Percentiles rank a stretch among this genome's conserved stretches.
phyloP scores from a whole-genome alignment of 1,139 yeast species.

The Blastobotrys buckinghamii region DNA sequence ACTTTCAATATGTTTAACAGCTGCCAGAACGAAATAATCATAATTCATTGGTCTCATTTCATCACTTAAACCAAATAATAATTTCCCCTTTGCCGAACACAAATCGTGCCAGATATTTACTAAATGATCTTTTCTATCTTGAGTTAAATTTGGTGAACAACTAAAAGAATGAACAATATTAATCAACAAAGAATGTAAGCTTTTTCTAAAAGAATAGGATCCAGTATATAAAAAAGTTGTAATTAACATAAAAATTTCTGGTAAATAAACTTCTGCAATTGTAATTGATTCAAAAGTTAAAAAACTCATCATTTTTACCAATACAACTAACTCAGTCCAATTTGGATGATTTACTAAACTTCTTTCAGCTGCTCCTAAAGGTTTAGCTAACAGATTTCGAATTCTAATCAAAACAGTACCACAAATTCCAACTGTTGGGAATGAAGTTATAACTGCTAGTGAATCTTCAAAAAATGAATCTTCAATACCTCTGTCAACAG shows the following conservation, averaged over 20 bases:
- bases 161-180: slow-evolving; percentile 70
- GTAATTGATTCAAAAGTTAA: slow-evolving; percentile 67
- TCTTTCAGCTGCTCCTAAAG: slow-evolving; percentile 37
- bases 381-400: slow-evolving; percentile 43
- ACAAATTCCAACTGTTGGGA: slow-evolving; percentile 70
- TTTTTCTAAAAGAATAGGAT: slow-evolving; percentile 59
- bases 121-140: slow-evolving; percentile 41
- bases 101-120: slow-evolving; percentile 52
- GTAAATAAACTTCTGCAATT: slow-evolving; percentile 60
- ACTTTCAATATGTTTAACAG: slow-evolving; percentile 53
- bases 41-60: slow-evolving; percentile 44
- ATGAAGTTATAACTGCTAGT: slow-evolving; percentile 53
- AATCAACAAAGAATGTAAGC: slow-evolving; percentile 58
- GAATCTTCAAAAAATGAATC: slow-evolving; percentile 43
- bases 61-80: slow-evolving; percentile 75
- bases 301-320: slow-evolving; percentile 61
- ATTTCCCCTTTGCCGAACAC: slow-evolving; percentile 65
- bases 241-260: slow-evolving; percentile 67
- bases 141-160: slow-evolving; percentile 49
- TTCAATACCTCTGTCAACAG: slow-evolving; percentile 70
- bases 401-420: slow-evolving; percentile 57
- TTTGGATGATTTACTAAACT: slow-evolving; percentile 49
- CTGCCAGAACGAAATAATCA: slow-evolving; percentile 45
- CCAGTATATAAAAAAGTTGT: slow-evolving; percentile 71
- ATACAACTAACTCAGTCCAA: slow-evolving; percentile 67